These are phyloP conservation scores for Sanghuangporus weigelae DNA, from an alignment of 1,284 basidiomycete species.

Conservation along the genomic window DNA sequence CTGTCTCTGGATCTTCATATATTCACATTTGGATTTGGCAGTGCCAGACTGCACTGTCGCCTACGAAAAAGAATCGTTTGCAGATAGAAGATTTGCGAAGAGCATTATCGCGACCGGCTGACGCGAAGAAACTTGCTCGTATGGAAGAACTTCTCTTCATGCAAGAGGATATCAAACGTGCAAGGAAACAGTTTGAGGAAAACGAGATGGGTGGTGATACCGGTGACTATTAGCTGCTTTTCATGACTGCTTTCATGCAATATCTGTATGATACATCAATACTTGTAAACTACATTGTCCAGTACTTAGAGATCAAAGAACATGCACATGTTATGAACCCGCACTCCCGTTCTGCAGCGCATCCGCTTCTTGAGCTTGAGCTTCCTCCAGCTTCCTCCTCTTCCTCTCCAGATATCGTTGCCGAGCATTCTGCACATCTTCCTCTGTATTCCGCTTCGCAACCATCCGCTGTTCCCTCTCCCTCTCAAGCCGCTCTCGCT, in stretches of 20 bases:
- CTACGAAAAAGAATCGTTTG: slow-evolving; percentile 60
- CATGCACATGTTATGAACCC: background rate
- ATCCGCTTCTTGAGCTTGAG: background rate
- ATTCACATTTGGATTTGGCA: slow-evolving; percentile 26
- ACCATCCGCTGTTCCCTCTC: slow-evolving; percentile 53
- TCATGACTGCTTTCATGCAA: background rate
- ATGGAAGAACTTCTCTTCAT: slow-evolving; percentile 88
- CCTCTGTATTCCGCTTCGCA: slow-evolving; percentile 65
- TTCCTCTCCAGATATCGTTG: slow-evolving; percentile 79
- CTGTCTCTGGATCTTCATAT: slow-evolving; percentile 18
- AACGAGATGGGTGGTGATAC: slow-evolving; percentile 19
- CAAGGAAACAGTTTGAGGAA: slow-evolving; percentile 73
- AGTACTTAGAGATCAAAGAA: background rate
- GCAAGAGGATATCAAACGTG: slow-evolving; percentile 90
- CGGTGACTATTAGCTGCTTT: background rate
- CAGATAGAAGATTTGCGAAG: slow-evolving; percentile 79
- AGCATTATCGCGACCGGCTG: slow-evolving; percentile 68
- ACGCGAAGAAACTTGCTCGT: slow-evolving; percentile 81
- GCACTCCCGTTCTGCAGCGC: background rate
- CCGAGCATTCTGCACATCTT: slow-evolving; percentile 65
- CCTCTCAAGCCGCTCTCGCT: slow-evolving; percentile 54
- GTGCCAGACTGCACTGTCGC: slow-evolving; percentile 67
- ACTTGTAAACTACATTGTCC: background rate
- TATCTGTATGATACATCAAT: slow-evolving; percentile 6
- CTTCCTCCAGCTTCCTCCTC: slow-evolving; percentile 65